A percentile compares a stretch with the other conserved stretches of the same genome.
Evolutionary conservation across 73 alveolate species (phyloP).

Genomic region (Paramecium caudatum): DNA sequence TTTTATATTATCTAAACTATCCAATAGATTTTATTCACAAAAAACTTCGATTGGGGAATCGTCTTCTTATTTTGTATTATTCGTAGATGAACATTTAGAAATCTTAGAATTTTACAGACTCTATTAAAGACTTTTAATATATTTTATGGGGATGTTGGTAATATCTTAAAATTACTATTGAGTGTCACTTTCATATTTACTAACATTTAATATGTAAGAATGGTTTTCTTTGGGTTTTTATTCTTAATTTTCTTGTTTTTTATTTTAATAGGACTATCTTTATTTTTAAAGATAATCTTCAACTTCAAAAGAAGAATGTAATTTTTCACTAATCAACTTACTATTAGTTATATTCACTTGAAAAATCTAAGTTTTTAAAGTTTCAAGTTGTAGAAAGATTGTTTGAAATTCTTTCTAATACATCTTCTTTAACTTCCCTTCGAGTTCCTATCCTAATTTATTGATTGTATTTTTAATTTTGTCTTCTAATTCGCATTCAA

Average conservation of each 20-base stretch:
- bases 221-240: too few relatives aligned
- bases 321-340: neutral
- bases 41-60: conserved; percentile 20
- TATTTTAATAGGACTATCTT: neutral
- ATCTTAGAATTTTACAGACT: neutral
- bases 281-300: neutral
- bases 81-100: conserved; percentile 8
- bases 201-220: neutral
- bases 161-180: neutral
- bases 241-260: neutral
- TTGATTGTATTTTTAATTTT: neutral
- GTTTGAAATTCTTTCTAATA: neutral
- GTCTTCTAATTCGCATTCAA: neutral
- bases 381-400: neutral
- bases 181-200: neutral
- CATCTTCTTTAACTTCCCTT: neutral
- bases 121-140: conserved; percentile 3
- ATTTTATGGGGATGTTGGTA: conserved; percentile 1
- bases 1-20: conserved; percentile 13
- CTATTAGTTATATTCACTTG: neutral
- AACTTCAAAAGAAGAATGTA: neutral
- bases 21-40: neutral
- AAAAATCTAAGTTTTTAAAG: neutral
- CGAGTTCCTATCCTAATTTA: neutral
- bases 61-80: neutral